These are phyloP conservation scores for Sphagnum contortum DNA, from an alignment of 225 moss, liverwort and hornwort species.

Conservation along the genomic window DNA sequence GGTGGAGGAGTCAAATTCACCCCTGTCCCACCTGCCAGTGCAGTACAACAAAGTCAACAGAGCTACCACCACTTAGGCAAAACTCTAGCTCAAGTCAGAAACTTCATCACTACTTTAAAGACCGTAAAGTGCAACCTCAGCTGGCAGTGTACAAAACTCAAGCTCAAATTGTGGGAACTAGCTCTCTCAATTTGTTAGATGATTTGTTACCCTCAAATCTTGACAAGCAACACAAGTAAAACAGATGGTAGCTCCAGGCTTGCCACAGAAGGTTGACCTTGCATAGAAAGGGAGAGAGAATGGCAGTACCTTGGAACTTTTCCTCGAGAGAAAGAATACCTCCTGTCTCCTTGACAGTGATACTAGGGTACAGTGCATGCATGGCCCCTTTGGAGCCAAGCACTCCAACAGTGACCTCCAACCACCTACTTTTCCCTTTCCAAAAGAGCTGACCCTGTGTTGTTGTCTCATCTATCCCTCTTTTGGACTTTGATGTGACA, in stretches of 20 bases:
- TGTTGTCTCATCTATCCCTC: constrained; percentile 6
- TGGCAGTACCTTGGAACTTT: constrained; percentile 75
- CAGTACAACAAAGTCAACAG: not conserved
- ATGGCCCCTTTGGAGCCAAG: constrained; percentile 53
- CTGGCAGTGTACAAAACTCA: too few relatives aligned
- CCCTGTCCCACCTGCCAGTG: constrained; percentile 78
- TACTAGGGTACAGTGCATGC: constrained; percentile 85
- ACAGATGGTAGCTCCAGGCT: too few relatives aligned
- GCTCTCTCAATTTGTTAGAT: too few relatives aligned
- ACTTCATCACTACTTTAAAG: too few relatives aligned
- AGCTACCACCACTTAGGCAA: too few relatives aligned
- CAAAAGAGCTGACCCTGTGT: constrained; percentile 44
- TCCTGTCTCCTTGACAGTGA: constrained; percentile 93
- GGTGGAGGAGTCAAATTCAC: constrained; percentile 98
- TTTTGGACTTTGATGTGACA: constrained; percentile 30
- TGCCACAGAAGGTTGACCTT: too few relatives aligned
- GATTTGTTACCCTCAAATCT: too few relatives aligned
- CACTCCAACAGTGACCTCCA: constrained; percentile 94
- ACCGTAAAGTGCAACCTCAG: too few relatives aligned
- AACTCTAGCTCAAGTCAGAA: too few relatives aligned
- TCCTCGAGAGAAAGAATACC: constrained; percentile 86
- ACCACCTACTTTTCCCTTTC: constrained; percentile 83
- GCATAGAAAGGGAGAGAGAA: not conserved
- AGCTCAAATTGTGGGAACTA: too few relatives aligned
- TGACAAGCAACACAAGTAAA: too few relatives aligned